A percentile compares a stretch with the other conserved stretches of the same genome.
These are phyloP conservation scores for Staphylotrichum longicolle DNA, from an alignment of 495 filamentous ascomycete species.

Conservation along the genomic window DNA sequence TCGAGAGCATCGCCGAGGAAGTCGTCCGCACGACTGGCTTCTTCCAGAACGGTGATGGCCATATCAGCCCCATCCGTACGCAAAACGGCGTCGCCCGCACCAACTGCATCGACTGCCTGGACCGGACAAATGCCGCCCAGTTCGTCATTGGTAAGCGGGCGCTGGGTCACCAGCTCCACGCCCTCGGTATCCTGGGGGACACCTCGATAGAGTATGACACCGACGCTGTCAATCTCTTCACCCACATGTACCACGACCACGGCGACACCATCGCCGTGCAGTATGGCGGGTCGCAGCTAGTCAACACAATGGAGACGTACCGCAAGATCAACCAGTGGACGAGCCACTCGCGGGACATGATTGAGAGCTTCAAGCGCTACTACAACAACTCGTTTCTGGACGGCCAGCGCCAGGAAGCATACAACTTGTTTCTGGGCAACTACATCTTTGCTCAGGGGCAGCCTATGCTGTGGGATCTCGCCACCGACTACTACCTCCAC, in stretches of 20 bases:
- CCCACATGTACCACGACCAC: conserved; percentile 96
- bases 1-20: conserved; percentile 85
- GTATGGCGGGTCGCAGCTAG: conserved; percentile 94
- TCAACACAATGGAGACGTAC: conserved; percentile 99
- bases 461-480: conserved; percentile 95
- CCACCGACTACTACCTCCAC: conserved; percentile 95
- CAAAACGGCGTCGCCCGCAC: conserved; percentile 94
- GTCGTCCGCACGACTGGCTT: conserved; percentile 83
- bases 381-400: conserved; percentile 99
- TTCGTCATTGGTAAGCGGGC: conserved; percentile 98
- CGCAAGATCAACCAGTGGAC: conserved; percentile 99
- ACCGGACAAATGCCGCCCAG: conserved; percentile 94
- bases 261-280: conserved; percentile 97
- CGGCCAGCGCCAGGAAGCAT: conserved; percentile 93
- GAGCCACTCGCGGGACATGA: conserved; percentile 95
- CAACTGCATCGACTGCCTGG: conserved; percentile 96
- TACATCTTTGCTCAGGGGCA: conserved; percentile 89
- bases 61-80: conserved; percentile 60
- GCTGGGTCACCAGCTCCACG: conserved; percentile 87
- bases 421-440: conserved; percentile 96
- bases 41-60: conserved; percentile 83
- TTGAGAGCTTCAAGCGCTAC: conserved; percentile 98
- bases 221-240: conserved; percentile 92
- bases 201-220: conserved; percentile 88
- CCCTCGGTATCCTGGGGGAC: conserved; percentile 79